Base-by-base conservation (phyloP, 305 asterid genomes). In the Fraxinus velutina region DNA sequence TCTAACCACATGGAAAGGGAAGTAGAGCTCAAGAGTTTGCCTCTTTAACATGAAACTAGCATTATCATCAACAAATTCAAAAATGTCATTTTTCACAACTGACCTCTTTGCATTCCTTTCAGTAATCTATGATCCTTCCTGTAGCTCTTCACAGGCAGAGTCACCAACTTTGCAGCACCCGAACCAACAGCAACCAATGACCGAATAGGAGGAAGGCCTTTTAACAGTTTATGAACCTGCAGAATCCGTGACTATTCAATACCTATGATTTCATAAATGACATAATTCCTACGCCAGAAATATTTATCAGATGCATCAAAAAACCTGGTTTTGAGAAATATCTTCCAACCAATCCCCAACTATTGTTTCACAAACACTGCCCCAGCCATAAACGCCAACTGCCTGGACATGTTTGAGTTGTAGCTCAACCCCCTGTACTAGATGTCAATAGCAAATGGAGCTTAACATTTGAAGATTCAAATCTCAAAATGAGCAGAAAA, bases 71-170 rank as follows among this genome's bases (percentile, higher is more conserved):
- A 62, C 33, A 79, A 42, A 80, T 27, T 32, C 66, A 80, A 77
- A 50, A 17, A 83, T 57, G 33, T 66, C 66, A 62, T 17, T 68
- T 55, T 72, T 60, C 77, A 34, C 3, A 80, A 80, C 78, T 64
- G 89, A 94, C 99, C 99, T 91, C 98, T 91, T 88, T 96, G 99
- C 94, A 96, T 87, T 88, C 99, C 99, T 89, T 93, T 96, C 78
- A 96, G 89, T 88, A 96, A 83, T 83, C 94, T 92, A 34, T 90
- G 92, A 84, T 96, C 98, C 89, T 90, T 91, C 86, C 82, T 92
- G 86, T 96, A 96, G 92, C 84, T 90, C 91, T 92, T 94, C 89
- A 96, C 57, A 68, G 99, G 99, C 84, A 91, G 78, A 64, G 98
- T 90, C 71, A 93, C 95, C 89, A 96, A 88, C 91, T 96, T 94